Evolutionary conservation across 2,329 filamentous ascomycete genomes (phyloP).

Genomic region (Phoma herbarum): DNA sequence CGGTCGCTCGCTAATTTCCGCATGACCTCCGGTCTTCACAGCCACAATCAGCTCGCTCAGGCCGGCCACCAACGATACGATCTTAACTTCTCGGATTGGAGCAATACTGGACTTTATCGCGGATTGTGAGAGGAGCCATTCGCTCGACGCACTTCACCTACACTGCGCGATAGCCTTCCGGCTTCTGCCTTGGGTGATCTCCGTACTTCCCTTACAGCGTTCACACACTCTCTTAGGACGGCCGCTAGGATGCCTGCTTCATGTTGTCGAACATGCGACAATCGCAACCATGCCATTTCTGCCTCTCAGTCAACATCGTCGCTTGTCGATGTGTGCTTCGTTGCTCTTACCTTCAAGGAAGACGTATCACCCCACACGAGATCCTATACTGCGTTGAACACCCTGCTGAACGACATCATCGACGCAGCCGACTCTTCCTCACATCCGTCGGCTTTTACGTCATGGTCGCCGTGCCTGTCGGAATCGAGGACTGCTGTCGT

Average conservation of each 20-base stretch:
- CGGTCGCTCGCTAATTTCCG: conserved; percentile 5
- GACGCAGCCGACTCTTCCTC: conserved; percentile 35
- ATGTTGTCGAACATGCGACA: conserved; percentile 41
- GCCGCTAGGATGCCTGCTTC: conserved; percentile 20
- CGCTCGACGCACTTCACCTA: background rate
- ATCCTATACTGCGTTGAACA: conserved; percentile 30
- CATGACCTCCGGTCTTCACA: conserved; percentile 4
- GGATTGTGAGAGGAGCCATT: background rate
- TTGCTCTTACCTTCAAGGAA: conserved; percentile 37
- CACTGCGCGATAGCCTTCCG: background rate
- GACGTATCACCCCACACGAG: conserved; percentile 19
- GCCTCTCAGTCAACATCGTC: conserved; percentile 20
- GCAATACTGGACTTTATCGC: background rate
- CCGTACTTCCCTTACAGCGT: background rate
- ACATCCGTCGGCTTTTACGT: conserved; percentile 38
- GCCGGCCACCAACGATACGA: conserved; percentile 8
- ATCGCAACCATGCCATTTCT: conserved; percentile 35
- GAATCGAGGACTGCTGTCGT: conserved; percentile 31
- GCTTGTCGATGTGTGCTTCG: conserved; percentile 35
- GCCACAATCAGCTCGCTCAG: conserved; percentile 13
- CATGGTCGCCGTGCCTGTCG: conserved; percentile 38
- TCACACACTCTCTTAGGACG: background rate
- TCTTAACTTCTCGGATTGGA: conserved; percentile 1
- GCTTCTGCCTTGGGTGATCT: background rate
- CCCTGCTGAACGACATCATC: conserved; percentile 39